phyloP scores from a whole-genome alignment of 768 basidiomycete genomes.

The Boletus rex-veris region DNA sequence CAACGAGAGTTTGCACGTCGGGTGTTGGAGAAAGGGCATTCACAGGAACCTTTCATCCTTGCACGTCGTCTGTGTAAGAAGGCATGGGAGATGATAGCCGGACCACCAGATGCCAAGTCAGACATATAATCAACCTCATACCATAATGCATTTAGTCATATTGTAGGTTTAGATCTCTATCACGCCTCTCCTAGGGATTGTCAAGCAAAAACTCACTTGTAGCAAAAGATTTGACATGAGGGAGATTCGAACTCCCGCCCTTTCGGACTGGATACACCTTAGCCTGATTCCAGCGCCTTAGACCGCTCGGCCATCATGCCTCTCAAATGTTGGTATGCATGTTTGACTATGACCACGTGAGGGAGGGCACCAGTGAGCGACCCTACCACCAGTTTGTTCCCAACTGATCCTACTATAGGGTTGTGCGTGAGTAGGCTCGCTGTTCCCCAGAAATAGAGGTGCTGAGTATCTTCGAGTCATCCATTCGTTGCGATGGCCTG shows the following conservation, averaged over 20 bases:
- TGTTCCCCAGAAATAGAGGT: no score
- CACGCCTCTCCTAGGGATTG: not conserved
- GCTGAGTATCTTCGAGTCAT: no score
- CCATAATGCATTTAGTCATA: constrained; percentile 13
- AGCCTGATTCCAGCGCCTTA: constrained; percentile 56
- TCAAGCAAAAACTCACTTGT: not conserved
- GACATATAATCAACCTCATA: constrained; percentile 24
- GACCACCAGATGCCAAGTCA: constrained; percentile 26
- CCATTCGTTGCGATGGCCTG: no score
- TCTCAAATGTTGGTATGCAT: not conserved
- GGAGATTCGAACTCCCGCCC: constrained; percentile 35
- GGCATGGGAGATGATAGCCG: constrained; percentile 39
- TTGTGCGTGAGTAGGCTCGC: no score
- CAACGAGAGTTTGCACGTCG: constrained; percentile 54
- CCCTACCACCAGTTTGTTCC: no score
- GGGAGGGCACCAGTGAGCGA: not conserved
- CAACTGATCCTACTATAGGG: no score
- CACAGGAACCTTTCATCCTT: constrained; percentile 53
- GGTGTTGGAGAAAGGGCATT: constrained; percentile 62
- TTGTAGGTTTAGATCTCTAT: constrained; percentile 9
- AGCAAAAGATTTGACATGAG: constrained; percentile 26
- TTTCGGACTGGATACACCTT: constrained; percentile 30
- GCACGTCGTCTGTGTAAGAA: constrained; percentile 38
- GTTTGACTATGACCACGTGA: not conserved
- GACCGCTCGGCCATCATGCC: constrained; percentile 56